Base-by-base conservation (phyloP, 768 basidiomycete genomes). In the Boletus tylopilopsis region DNA sequence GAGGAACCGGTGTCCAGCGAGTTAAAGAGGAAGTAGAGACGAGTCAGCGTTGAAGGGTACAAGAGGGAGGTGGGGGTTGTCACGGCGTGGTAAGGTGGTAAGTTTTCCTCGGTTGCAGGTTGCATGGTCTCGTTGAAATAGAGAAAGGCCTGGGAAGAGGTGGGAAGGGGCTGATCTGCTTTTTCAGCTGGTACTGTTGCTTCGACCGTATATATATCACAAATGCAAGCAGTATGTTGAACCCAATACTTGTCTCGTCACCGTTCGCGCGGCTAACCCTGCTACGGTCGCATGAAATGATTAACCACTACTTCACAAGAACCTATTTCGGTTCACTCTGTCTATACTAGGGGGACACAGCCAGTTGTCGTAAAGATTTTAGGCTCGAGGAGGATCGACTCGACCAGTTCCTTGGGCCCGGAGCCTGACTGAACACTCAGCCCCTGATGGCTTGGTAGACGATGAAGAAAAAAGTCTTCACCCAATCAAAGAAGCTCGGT, bases 1-100 rank as follows among this genome's bases (percentile, higher is more conserved):
- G 87, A 87, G 54, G 84, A 84, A 42, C 60, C 42, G 40, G 56
- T 53, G 45, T 56, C 55, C 50, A 43, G 40, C 18, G 59, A 56
- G 41, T 35, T 34, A 15, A 63, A 56, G 55, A 50, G 45, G 18
- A 54, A 56, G 66, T 68, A 69, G 45, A 41, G 30, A 3, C 23
- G 22, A 36, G 37, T n/a, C n/a, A n/a, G n/a, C n/a, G n/a, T n/a
- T n/a, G n/a, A 24, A 29, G 6, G 22, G 19, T 34, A 15, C 12
- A 5, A 40, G 32, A 36, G 21, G 24, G 47, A 35, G 30, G 30
- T 32, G 13, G 25, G 39, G 19, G 41, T 41, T 57, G 53, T 51
- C 43, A 47, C 22, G 25, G 37, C 25, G 50, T 50, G 54, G 46
- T 44, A 46, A 55, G 21, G 46, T 56, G 49, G 49, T 29, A 32